phyloP scores from a whole-genome alignment of 1,284 basidiomycete genomes.

The Stygiomarasmius scandens region DNA sequence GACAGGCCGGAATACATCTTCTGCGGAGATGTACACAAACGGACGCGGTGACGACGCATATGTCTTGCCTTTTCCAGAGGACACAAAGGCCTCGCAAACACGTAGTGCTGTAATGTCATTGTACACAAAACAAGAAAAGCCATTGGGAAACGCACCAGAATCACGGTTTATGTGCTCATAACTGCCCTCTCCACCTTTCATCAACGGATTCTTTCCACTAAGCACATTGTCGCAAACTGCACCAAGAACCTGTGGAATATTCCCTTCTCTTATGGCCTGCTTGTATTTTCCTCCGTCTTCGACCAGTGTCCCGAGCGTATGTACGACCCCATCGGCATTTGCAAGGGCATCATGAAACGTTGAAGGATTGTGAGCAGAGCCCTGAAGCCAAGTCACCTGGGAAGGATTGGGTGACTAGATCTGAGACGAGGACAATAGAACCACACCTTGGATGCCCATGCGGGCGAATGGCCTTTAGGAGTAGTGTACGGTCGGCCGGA shows the following conservation, averaged over 20 bases:
- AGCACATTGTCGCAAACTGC: conserved; percentile 44
- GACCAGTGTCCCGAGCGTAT: conserved; percentile 92
- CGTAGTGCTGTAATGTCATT: conserved; percentile 68
- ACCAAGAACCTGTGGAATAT: conserved; percentile 57
- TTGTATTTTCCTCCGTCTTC: conserved; percentile 83
- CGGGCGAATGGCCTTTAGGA: conserved; percentile 86
- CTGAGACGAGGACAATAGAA: conserved; percentile 7
- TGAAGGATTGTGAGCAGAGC: conserved; percentile 76
- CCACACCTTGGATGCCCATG: conserved; percentile 78
- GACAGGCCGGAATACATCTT: conserved; percentile 88
- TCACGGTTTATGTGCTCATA: conserved; percentile 91
- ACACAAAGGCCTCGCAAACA: conserved; percentile 74
- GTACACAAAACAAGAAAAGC: neutral
- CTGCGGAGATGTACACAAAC: conserved; percentile 94
- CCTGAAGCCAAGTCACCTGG: conserved; percentile 84
- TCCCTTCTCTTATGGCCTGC: conserved; percentile 58
- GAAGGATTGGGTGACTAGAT: conserved; percentile 1
- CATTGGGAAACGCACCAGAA: conserved; percentile 63
- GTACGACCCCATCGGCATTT: conserved; percentile 78
- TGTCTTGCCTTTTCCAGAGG: conserved; percentile 36
- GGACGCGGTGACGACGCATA: conserved; percentile 51
- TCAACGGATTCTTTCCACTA: conserved; percentile 65
- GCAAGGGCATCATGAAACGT: conserved; percentile 74
- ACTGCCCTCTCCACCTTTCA: conserved; percentile 43
- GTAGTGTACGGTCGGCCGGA: conserved; percentile 87